Percentiles rank a stretch among this genome's conserved stretches.
These are phyloP conservation scores for Heliamphora pulchella DNA, from an alignment of 179 eudicot species.

Conservation along the genomic window DNA sequence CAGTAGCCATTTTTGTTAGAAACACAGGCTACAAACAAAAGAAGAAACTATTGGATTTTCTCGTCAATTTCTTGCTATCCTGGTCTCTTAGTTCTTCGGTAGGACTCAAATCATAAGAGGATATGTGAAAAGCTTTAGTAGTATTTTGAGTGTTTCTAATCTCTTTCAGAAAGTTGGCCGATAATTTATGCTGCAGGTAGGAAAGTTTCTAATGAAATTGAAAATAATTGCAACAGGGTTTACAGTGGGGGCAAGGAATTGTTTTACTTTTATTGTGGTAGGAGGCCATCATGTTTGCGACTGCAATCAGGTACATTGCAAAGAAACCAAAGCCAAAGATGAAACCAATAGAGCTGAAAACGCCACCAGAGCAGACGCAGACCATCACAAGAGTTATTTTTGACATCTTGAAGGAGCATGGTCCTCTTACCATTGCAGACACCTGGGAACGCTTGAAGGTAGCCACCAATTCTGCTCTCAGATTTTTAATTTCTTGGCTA, in stretches of 20 bases:
- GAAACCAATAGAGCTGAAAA: constrained; percentile 63
- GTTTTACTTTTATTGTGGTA: too few relatives aligned
- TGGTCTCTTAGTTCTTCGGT: background rate
- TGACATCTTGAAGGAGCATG: constrained; percentile 79
- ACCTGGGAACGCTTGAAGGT: constrained; percentile 86
- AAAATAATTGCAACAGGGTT: background rate
- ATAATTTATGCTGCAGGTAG: constrained; percentile 2
- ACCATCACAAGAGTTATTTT: constrained; percentile 74
- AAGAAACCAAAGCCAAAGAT: constrained; percentile 84
- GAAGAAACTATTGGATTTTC: background rate
- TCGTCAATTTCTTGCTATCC: background rate
- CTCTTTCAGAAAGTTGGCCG: background rate
- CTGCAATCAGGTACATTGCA: constrained; percentile 37
- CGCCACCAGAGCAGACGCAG: constrained; percentile 79
- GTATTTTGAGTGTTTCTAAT: background rate
- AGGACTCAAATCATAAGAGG: background rate
- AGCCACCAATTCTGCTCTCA: constrained; percentile 8
- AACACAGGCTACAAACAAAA: background rate
- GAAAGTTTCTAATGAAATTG: background rate
- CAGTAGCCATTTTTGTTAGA: background rate
- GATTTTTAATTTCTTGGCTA: background rate
- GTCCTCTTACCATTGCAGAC: constrained; percentile 76
- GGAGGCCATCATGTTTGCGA: constrained; percentile 37
- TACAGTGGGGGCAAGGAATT: background rate
- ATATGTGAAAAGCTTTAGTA: background rate